Base-by-base conservation (phyloP, 208 protist species). In the Acanthamoeba sp. region DNA sequence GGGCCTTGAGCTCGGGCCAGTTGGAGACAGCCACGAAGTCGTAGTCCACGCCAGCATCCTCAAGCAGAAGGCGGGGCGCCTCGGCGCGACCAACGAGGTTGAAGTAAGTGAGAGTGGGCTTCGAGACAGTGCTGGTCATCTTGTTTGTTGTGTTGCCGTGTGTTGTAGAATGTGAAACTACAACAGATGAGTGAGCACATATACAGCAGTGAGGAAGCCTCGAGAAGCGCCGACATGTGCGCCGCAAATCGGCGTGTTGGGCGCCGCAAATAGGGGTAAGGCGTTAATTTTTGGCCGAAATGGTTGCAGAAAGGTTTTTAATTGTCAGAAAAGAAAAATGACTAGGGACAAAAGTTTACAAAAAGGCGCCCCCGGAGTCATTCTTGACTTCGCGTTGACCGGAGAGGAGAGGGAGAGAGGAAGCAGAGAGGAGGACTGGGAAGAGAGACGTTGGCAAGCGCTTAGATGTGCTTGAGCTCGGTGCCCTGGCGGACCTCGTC, bases 391-490 rank as follows among this genome's bases (percentile, higher is more conserved):
- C 38, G 7, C 10, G 69, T 45, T 10, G 45, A 48, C n/a, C n/a
- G n/a, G n/a, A n/a, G n/a, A n/a, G n/a, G n/a, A n/a, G n/a, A n/a
- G n/a, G 45, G 9, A 48, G 36, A 78, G 38, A 78, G n/a, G 69
- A 24, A 78, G 69, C 1, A 48, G 38, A 78, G 9, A 32, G 38
- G 69, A 78, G 29, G 34, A 45, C 7, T 48, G 20, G 18, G 69
- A 78, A 45, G 69, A 78, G 36, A 24, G 36, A 45, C n/a, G 59
- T 27, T 24, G n/a, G 69, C n/a, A n/a, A n/a, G n/a, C n/a, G n/a
- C 69, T 78, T 78, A 78, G 69, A 89, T 64, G 52, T 89, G 80
- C 80, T 89, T 89, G 80, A 89, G 45, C 48, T 89, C 52, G 80
- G 80, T 89, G 80, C 80, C 80, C 80, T 89, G 45, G 32, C 52